Conservation (phyloP, 2,329 filamentous ascomycete species). For the Scorias spongiosa region DNA sequence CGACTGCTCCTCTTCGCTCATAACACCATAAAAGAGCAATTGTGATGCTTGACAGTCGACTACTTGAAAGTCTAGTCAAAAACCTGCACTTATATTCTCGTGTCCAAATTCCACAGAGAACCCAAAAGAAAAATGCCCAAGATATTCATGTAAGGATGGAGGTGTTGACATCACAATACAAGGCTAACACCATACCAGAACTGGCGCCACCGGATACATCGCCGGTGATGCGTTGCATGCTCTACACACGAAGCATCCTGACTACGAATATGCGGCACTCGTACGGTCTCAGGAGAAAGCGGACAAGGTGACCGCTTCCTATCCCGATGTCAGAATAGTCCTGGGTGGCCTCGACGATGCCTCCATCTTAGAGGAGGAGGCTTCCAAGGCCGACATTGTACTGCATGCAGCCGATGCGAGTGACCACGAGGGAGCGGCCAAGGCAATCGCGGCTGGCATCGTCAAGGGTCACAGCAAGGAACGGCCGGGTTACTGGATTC, state of each 20-base stretch:
- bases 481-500: constrained; percentile 27
- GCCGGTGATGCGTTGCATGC: constrained; percentile 31
- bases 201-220: constrained; percentile 26
- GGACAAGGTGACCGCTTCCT: constrained; percentile 22
- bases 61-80: too few relatives aligned
- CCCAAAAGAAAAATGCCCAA: constrained; percentile 5
- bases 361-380: constrained; percentile 30
- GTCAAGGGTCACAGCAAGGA: constrained; percentile 27
- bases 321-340: constrained; percentile 30
- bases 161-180: neutral
- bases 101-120: too few relatives aligned
- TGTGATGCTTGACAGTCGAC: too few relatives aligned
- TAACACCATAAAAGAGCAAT: too few relatives aligned
- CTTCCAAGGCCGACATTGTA: constrained; percentile 37
- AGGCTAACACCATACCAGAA: constrained; percentile 6
- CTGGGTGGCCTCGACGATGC: constrained; percentile 36
- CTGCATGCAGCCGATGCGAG: constrained; percentile 29
- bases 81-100: too few relatives aligned
- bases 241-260: constrained; percentile 32
- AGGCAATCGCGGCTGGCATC: constrained; percentile 38
- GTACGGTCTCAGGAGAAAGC: constrained; percentile 37
- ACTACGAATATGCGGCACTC: constrained; percentile 33
- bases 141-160: constrained; percentile 9
- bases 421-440: constrained; percentile 32
- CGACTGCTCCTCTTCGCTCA: too few relatives aligned